phyloP scores from a whole-genome alignment of 2,329 filamentous ascomycete species.

The Arthrobotrys sinensis region DNA sequence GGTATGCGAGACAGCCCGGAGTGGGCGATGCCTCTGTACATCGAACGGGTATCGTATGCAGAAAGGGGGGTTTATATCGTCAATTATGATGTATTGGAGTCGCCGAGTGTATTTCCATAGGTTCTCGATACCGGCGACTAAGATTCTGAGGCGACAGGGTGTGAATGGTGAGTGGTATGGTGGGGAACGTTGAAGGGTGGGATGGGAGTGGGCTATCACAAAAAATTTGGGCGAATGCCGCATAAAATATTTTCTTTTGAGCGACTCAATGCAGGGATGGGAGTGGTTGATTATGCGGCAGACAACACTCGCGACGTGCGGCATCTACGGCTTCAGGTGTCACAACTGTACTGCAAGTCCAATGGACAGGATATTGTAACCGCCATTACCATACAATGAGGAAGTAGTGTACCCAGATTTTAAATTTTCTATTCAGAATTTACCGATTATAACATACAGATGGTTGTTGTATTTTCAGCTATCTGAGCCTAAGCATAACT shows the following conservation, averaged over 20 bases:
- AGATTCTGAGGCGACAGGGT: background rate
- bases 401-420: background rate
- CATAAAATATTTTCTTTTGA: conserved; percentile 26
- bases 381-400: background rate
- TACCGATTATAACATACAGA: too few relatives aligned
- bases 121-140: background rate
- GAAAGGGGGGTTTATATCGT: conserved; percentile 1
- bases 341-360: background rate
- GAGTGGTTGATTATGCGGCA: background rate
- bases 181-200: conserved; percentile 4
- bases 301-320: background rate
- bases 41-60: conserved; percentile 6
- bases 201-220: conserved; percentile 19
- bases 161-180: background rate
- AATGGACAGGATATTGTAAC: background rate
- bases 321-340: background rate
- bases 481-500: too few relatives aligned
- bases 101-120: background rate
- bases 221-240: conserved; percentile 37
- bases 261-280: background rate
- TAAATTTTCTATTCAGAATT: too few relatives aligned
- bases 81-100: background rate
- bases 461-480: too few relatives aligned
- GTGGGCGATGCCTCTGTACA: conserved; percentile 60
- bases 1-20: conserved; percentile 54